phyloP scores from a whole-genome alignment of 495 filamentous ascomycete species.

The Xylaria palmicola region DNA sequence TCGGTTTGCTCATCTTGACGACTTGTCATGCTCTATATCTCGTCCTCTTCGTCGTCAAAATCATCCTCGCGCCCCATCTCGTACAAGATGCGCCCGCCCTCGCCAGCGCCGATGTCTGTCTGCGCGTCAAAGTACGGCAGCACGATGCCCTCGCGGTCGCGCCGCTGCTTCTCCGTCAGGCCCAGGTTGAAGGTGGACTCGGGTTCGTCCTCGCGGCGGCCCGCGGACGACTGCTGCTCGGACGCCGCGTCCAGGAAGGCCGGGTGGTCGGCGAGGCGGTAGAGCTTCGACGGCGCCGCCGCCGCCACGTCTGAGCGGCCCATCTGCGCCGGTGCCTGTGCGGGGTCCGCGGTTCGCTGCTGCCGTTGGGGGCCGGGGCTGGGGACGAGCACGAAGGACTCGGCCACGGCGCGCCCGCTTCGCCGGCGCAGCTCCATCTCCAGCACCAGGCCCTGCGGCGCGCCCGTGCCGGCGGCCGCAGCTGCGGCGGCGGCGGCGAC shows the following conservation, averaged over 20 bases:
- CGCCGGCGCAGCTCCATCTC: conserved; percentile 83
- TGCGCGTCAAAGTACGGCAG: conserved; percentile 96
- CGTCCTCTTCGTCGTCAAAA: conserved; percentile 98
- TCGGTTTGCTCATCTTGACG: background rate
- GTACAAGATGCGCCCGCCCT: conserved; percentile 89
- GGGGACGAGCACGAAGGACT: conserved; percentile 69
- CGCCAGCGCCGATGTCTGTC: conserved; percentile 68
- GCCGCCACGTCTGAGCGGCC: conserved; percentile 13
- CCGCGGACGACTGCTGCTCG: conserved; percentile 27
- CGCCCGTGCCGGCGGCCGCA: conserved; percentile 1
- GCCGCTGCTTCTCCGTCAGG: conserved; percentile 84
- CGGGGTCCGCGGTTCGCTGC: background rate
- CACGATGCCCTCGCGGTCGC: conserved; percentile 82
- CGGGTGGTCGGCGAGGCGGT: conserved; percentile 76
- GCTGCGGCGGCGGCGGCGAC: background rate
- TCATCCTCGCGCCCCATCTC: conserved; percentile 97
- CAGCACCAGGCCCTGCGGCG: conserved; percentile 60
- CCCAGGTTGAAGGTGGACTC: conserved; percentile 78
- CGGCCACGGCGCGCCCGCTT: conserved; percentile 72
- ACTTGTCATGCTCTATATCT: conserved; percentile 61
- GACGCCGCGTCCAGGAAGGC: conserved; percentile 50
- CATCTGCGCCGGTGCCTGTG: conserved; percentile 29
- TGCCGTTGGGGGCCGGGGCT: background rate
- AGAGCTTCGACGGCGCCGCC: conserved; percentile 36
- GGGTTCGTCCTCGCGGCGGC: conserved; percentile 51